A percentile compares a stretch with the other conserved stretches of the same genome.
These are phyloP conservation scores for Aeschynomene evenia DNA, from an alignment of 306 rosid genomes.

Conservation along the genomic window DNA sequence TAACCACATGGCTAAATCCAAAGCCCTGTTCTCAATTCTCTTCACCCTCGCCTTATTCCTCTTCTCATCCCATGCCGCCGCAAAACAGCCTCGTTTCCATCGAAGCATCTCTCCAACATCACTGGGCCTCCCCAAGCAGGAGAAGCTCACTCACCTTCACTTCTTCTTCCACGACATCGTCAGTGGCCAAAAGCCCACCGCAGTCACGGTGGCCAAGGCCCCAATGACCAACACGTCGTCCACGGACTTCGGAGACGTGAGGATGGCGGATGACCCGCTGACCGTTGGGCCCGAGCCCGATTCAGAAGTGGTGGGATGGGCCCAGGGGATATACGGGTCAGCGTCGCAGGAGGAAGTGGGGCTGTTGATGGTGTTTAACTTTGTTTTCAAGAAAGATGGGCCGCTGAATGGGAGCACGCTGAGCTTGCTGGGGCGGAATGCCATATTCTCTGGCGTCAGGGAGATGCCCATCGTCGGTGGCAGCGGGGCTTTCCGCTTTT, in stretches of 20 bases:
- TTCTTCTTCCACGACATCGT: constrained; percentile 49
- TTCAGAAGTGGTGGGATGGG: constrained; percentile 47
- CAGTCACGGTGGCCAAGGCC: constrained; percentile 23
- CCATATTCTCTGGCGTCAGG: neutral
- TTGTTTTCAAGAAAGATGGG: constrained; percentile 25
- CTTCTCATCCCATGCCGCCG: too few relatives aligned
- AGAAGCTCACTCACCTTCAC: constrained; percentile 45
- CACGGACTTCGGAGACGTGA: too few relatives aligned
- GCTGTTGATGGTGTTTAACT: constrained; percentile 24
- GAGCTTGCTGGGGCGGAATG: constrained; percentile 31
- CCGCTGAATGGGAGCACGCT: constrained; percentile 29
- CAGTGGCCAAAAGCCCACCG: constrained; percentile 32
- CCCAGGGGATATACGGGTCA: constrained; percentile 50
- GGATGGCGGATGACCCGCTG: too few relatives aligned
- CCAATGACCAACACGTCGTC: too few relatives aligned
- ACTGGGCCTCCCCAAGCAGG: constrained; percentile 24
- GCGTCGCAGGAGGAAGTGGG: constrained; percentile 37
- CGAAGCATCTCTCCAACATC: neutral
- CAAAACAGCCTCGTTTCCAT: too few relatives aligned
- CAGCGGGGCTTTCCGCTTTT: neutral
- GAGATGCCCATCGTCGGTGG: neutral
- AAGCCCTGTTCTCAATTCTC: too few relatives aligned
- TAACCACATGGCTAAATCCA: too few relatives aligned
- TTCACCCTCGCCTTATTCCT: too few relatives aligned
- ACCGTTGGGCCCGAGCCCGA: constrained; percentile 16